These are phyloP conservation scores for Pestalotiopsis sp. DNA, from an alignment of 2,329 filamentous ascomycete genomes.

Conservation along the genomic window DNA sequence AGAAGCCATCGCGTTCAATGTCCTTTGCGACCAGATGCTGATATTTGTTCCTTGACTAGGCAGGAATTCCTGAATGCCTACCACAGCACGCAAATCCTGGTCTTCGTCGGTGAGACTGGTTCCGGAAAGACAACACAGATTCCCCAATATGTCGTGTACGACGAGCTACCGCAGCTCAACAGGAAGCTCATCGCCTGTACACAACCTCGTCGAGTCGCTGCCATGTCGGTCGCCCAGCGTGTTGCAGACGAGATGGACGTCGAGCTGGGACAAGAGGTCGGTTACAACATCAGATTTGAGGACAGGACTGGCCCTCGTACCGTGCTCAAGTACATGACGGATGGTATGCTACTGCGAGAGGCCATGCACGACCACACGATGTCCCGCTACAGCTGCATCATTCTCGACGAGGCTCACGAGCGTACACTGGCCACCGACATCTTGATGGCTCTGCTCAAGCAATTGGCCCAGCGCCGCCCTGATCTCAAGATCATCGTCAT, in stretches of 20 bases:
- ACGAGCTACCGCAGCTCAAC: constrained; percentile 85
- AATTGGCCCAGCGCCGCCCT: constrained; percentile 75
- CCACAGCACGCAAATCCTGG: constrained; percentile 91
- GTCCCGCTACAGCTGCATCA: constrained; percentile 93
- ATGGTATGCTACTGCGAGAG: constrained; percentile 96
- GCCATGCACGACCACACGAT: constrained; percentile 95
- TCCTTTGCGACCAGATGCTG: constrained; percentile 1
- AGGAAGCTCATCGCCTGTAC: constrained; percentile 95
- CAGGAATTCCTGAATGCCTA: constrained; percentile 91
- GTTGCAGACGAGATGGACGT: constrained; percentile 97
- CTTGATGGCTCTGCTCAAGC: constrained; percentile 93
- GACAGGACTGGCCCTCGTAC: constrained; percentile 88
- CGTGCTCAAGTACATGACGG: constrained; percentile 98
- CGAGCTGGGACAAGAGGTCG: constrained; percentile 87
- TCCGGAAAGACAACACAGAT: constrained; percentile 99
- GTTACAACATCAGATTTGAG: constrained; percentile 99
- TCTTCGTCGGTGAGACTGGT: constrained; percentile 98
- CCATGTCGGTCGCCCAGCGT: constrained; percentile 98
- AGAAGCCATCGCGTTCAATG: neutral
- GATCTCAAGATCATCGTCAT: constrained; percentile 99
- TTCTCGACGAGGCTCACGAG: constrained; percentile 98
- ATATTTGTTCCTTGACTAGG: constrained; percentile 1
- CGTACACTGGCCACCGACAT: constrained; percentile 96
- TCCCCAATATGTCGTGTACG: constrained; percentile 95
- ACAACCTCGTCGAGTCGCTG: constrained; percentile 94